phyloP scores from a whole-genome alignment of 495 filamentous ascomycete genomes.

The Penicillium crystallinum region DNA sequence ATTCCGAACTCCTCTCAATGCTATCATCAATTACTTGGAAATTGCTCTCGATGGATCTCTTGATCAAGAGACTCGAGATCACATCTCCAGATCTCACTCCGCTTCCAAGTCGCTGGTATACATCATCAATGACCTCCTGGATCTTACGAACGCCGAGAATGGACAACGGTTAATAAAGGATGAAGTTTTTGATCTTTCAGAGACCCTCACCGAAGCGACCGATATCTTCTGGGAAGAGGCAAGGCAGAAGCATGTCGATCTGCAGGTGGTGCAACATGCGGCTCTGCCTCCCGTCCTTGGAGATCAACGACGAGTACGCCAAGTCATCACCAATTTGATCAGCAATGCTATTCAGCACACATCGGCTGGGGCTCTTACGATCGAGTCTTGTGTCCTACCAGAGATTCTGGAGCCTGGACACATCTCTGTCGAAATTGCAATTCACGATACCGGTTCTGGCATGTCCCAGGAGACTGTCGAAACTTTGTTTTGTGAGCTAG shows the following conservation, averaged over 20 bases:
- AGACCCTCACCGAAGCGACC: conserved; percentile 68
- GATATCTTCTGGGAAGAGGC: conserved; percentile 70
- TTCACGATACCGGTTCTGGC: conserved; percentile 74
- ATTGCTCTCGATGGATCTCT: conserved; percentile 79
- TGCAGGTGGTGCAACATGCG: conserved; percentile 62
- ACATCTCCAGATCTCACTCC: conserved; percentile 78
- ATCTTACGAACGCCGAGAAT: conserved; percentile 82
- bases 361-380: conserved; percentile 54
- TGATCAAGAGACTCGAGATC: conserved; percentile 77
- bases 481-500: conserved; percentile 73
- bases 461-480: conserved; percentile 74
- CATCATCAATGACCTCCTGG: conserved; percentile 87
- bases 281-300: conserved; percentile 76
- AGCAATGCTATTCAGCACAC: conserved; percentile 85
- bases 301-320: conserved; percentile 77
- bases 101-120: conserved; percentile 89
- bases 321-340: conserved; percentile 73
- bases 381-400: conserved; percentile 58
- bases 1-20: conserved; percentile 84
- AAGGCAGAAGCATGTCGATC: conserved; percentile 63
- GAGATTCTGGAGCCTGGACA: conserved; percentile 31
- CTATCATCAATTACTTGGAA: conserved; percentile 91
- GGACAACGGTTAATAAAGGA: conserved; percentile 72
- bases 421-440: conserved; percentile 64
- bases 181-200: conserved; percentile 67